Evolutionary conservation across 208 protist genomes (phyloP), one percentile per base, ranked within the genome.

Genomic region (Willaertia magna): DNA sequence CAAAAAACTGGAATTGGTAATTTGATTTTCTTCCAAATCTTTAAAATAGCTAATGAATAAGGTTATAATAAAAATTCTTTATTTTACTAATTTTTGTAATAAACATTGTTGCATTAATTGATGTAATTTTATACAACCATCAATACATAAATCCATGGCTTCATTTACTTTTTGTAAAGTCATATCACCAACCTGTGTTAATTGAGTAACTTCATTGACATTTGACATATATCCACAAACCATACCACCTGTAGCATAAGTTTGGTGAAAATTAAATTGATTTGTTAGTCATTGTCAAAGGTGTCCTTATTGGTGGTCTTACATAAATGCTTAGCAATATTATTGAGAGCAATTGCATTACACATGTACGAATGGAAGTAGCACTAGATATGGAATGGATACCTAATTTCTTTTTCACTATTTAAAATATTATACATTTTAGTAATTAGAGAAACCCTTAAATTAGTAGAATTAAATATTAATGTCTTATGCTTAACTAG

Each of bases 141-240:
- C 84, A 22, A 86, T n/a, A 67, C 84, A 86, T 34, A 86, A 47
- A n/a, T 86, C 59, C 11, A 74, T 47, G 9, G 42, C 12, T 67
- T 86, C 49, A 34, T 18, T 34, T 3, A 89, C 22, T 83, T 75
- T 42, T 22, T 18, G 44, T 30, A 42, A 79, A 22, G 85, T 30
- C 85, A 84, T 85, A 30, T 86, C 79, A 40, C 87, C 87, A 6
- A 81, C 55, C 18, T 88, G 78, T 16, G 44, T 76, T 16, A 89
- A 42, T 39, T 89, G 87, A 22, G 87, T 88, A 1, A 89, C 51
- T 74, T 89, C 85, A 42, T 85, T 59, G 1, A 76, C 34, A 42
- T 22, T 47, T 11, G 78, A 46, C 87, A 89, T 89, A 12, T 43
- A 51, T n/a, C 16, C 40, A 79, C 47, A 67, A 22, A 67, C 30